These are phyloP conservation scores for Solanum piurae DNA, from an alignment of 257 asterid genomes.

Conservation along the genomic window DNA sequence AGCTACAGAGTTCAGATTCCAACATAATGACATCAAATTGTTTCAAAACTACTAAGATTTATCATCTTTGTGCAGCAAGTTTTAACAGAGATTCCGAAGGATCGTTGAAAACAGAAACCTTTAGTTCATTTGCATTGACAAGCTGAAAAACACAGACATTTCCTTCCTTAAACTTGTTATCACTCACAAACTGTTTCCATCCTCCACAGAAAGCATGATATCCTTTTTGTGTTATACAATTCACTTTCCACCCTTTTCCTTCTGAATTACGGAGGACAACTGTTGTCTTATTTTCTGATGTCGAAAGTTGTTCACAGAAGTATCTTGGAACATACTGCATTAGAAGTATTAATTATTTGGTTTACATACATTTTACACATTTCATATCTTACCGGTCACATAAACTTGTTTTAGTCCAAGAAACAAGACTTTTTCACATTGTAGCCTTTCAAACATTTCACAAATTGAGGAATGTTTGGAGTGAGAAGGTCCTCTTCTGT, in stretches of 20 bases:
- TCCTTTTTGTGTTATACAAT: neutral
- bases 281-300: neutral
- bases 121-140: neutral
- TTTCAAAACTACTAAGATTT: neutral
- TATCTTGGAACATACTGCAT: neutral
- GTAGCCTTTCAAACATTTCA: neutral
- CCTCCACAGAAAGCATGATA: slow-evolving; percentile 1
- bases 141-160: slow-evolving; percentile 14
- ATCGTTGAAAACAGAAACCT: neutral
- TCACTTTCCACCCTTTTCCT: slow-evolving; percentile 3
- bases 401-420: neutral
- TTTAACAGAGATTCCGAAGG: neutral
- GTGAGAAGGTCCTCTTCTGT: neutral
- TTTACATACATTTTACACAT: neutral
- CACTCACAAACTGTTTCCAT: slow-evolving; percentile 3
- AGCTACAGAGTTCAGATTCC: neutral
- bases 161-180: slow-evolving; percentile 2
- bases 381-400: neutral
- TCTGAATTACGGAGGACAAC: neutral
- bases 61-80: neutral
- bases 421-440: neutral
- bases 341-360: neutral
- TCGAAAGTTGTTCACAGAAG: neutral
- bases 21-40: neutral
- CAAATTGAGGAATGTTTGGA: neutral